A percentile compares a stretch with the other conserved stretches of the same genome.
Conservation (phyloP, 164 flowering plant genomes). For the Magnolia officinalis region DNA sequence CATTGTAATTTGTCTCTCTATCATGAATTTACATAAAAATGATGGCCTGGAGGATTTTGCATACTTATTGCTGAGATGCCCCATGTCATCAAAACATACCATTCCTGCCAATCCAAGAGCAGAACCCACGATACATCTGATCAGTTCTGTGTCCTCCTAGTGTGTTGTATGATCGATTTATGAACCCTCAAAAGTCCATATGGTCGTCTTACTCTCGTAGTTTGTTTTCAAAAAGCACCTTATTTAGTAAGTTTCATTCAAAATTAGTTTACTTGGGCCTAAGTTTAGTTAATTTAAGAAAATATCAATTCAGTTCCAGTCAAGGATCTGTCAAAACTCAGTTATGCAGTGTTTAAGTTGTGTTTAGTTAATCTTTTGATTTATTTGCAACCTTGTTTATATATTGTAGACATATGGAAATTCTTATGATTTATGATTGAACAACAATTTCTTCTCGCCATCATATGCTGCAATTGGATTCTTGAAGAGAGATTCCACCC, state of each 20-base stretch:
- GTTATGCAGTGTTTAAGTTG: not conserved
- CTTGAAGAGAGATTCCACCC: not conserved
- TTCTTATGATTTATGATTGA: not conserved
- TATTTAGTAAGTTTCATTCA: not conserved
- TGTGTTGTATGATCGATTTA: too few species aligned
- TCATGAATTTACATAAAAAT: too few species aligned
- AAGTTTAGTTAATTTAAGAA: not conserved
- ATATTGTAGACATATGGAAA: not conserved
- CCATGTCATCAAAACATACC: too few species aligned
- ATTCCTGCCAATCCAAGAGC: too few species aligned
- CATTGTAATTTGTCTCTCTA: too few species aligned
- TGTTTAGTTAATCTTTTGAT: not conserved
- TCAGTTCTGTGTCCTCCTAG: too few species aligned
- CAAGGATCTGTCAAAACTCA: not conserved
- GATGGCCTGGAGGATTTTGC: too few species aligned
- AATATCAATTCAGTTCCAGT: not conserved
- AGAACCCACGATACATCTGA: too few species aligned
- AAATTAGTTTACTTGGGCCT: not conserved
- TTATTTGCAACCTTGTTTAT: not conserved
- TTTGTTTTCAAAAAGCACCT: not conserved
- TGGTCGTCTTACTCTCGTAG: too few species aligned
- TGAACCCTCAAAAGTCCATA: too few species aligned
- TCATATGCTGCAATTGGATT: not conserved
- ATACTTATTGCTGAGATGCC: too few species aligned
- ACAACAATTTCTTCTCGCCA: not conserved